A percentile compares a stretch with the other conserved stretches of the same genome.
phyloP scores from a whole-genome alignment of 129 eudicot species.

The Apium graveolens region DNA sequence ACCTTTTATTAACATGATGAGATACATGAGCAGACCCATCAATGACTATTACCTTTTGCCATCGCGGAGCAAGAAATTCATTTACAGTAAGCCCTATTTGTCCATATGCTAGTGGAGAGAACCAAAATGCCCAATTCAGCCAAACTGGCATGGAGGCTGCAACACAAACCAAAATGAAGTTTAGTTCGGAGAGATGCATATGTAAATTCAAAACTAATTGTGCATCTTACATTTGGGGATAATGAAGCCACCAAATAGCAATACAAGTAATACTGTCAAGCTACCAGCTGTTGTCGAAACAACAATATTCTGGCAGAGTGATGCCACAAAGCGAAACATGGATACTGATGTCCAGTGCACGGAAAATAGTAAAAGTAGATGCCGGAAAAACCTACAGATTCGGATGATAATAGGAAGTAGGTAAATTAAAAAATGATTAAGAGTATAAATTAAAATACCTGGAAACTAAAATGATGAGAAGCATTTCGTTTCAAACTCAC shows the following conservation, averaged over 20 bases:
- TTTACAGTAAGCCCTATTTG: slow-evolving; percentile 53
- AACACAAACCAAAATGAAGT: neutral
- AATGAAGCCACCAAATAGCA: slow-evolving; percentile 54
- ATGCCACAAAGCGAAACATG: slow-evolving; percentile 62
- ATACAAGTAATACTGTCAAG: slow-evolving; percentile 30
- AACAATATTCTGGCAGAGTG: slow-evolving; percentile 38
- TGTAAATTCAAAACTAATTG: neutral
- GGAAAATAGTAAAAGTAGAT: slow-evolving; percentile 35
- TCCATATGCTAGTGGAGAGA: slow-evolving; percentile 46
- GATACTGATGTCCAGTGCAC: slow-evolving; percentile 49
- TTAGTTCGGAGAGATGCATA: neutral
- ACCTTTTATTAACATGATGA: too few species aligned
- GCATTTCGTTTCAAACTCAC: slow-evolving; percentile 25
- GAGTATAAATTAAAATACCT: neutral
- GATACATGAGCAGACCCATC: neutral
- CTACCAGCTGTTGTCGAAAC: slow-evolving; percentile 40
- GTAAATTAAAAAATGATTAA: neutral
- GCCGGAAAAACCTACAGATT: slow-evolving; percentile 52
- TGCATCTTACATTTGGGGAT: slow-evolving; percentile 38
- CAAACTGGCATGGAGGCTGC: slow-evolving; percentile 53
- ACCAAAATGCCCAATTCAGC: slow-evolving; percentile 62
- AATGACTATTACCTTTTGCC: slow-evolving; percentile 39
- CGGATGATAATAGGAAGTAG: neutral
- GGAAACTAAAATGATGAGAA: neutral
- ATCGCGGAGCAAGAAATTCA: slow-evolving; percentile 57